These are phyloP conservation scores for Fomitopsis palustris DNA, from an alignment of 1,284 basidiomycete species.

Conservation along the genomic window DNA sequence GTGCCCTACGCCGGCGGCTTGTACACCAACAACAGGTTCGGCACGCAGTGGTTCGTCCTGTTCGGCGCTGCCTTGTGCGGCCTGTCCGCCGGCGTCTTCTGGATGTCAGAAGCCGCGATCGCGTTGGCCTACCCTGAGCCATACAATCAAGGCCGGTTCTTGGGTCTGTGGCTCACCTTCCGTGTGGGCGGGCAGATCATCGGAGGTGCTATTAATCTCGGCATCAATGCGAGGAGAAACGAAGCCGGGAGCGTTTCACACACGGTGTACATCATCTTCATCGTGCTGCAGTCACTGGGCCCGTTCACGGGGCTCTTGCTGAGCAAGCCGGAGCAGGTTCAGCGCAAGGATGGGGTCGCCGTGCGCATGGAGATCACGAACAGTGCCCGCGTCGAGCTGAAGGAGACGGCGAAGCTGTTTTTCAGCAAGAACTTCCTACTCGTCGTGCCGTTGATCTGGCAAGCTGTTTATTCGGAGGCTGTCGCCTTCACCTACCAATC, in stretches of 20 bases:
- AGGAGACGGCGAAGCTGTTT: not conserved
- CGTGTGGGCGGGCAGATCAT: not conserved
- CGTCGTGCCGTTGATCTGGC: not conserved
- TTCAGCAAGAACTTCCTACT: not conserved
- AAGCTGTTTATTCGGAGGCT: not conserved
- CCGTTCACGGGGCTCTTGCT: not conserved
- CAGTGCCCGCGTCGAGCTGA: not conserved
- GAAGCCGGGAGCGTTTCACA: not conserved
- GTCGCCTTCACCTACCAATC: not conserved
- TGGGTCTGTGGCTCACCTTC: not conserved
- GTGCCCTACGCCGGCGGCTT: not conserved
- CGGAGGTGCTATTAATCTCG: not conserved
- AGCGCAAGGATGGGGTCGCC: not conserved
- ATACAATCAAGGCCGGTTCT: not conserved
- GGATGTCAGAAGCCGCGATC: not conserved
- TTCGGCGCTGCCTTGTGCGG: not conserved
- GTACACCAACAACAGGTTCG: not conserved
- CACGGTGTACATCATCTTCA: not conserved
- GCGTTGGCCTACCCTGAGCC: not conserved
- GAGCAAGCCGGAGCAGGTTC: not conserved
- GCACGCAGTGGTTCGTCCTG: not conserved
- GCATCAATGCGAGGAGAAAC: not conserved
- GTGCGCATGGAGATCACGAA: not conserved
- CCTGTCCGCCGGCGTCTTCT: not conserved
- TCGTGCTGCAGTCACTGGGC: not conserved